Conservation (phyloP, 2,329 filamentous ascomycete genomes). For the Paecilomyces formosus region DNA sequence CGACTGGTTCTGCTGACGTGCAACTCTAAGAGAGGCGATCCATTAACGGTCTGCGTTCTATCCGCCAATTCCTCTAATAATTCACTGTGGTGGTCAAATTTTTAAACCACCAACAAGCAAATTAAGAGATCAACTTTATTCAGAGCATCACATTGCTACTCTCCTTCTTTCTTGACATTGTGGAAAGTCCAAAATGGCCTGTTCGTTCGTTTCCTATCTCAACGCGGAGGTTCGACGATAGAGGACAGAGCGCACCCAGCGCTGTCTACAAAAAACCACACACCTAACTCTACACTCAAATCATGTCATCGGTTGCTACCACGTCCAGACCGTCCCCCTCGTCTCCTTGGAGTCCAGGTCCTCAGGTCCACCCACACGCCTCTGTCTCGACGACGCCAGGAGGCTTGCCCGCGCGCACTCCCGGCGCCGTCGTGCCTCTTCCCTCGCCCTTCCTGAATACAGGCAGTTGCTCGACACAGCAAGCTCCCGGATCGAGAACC, state of each 20-base stretch:
- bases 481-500: conserved; percentile 18
- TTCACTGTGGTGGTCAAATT: too few species aligned
- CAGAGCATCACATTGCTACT: too few species aligned
- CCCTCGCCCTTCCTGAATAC: conserved; percentile 46
- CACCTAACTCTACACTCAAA: not conserved
- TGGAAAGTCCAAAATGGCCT: not conserved
- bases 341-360: conserved; percentile 9
- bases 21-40: not conserved
- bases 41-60: not conserved
- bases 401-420: conserved; percentile 43
- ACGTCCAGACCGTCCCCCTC: conserved; percentile 15
- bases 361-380: conserved; percentile 10
- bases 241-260: not conserved
- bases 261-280: not conserved
- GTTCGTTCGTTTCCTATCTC: not conserved
- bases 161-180: not conserved
- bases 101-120: too few species aligned
- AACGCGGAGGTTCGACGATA: not conserved
- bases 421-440: conserved; percentile 50
- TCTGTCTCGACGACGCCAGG: conserved; percentile 40
- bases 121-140: too few species aligned
- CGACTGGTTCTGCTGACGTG: not conserved
- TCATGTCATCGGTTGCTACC: conserved; percentile 13
- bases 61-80: not conserved
- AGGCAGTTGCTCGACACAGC: conserved; percentile 39